These are phyloP conservation scores for Vaccinium macrocarpon DNA, from an alignment of 148 eudicot species.

Conservation along the genomic window DNA sequence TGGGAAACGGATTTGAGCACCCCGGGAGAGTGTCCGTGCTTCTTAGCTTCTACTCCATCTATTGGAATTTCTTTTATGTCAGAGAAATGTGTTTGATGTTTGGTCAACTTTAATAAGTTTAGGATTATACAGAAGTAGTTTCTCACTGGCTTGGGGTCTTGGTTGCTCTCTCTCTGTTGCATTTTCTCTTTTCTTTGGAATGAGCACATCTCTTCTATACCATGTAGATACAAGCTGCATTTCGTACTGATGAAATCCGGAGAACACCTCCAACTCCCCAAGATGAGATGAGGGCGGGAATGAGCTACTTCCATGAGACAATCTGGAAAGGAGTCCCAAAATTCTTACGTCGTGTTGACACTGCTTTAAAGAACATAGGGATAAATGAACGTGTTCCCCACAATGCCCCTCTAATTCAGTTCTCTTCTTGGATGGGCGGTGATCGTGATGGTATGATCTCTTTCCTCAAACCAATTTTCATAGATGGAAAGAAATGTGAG, in stretches of 20 bases:
- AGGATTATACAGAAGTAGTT: not conserved
- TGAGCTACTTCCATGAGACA: constrained; percentile 98
- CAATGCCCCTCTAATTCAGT: constrained; percentile 95
- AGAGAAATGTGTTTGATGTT: not conserved
- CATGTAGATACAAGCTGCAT: constrained; percentile 94
- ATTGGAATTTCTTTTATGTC: not conserved
- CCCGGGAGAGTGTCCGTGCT: no score
- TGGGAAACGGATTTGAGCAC: no score
- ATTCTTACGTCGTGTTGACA: constrained; percentile 90
- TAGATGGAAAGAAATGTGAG: constrained; percentile 23
- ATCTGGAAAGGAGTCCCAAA: constrained; percentile 97
- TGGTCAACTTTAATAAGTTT: not conserved
- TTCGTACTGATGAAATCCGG: constrained; percentile 94
- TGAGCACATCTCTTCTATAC: not conserved
- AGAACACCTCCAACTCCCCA: constrained; percentile 92
- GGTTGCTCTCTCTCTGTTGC: constrained; percentile 47
- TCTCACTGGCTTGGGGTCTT: not conserved
- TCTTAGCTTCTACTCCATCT: no score
- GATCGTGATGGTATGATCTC: constrained; percentile 82
- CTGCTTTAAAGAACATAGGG: constrained; percentile 94
- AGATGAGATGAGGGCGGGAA: constrained; percentile 99
- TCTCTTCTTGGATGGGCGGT: constrained; percentile 99
- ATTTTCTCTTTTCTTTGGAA: constrained; percentile 5
- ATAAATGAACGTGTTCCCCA: constrained; percentile 93
- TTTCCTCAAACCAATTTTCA: constrained; percentile 73